These are phyloP conservation scores for Immersiporthe knoxdaviesiana DNA, from an alignment of 2,329 filamentous ascomycete species.

Conservation along the genomic window DNA sequence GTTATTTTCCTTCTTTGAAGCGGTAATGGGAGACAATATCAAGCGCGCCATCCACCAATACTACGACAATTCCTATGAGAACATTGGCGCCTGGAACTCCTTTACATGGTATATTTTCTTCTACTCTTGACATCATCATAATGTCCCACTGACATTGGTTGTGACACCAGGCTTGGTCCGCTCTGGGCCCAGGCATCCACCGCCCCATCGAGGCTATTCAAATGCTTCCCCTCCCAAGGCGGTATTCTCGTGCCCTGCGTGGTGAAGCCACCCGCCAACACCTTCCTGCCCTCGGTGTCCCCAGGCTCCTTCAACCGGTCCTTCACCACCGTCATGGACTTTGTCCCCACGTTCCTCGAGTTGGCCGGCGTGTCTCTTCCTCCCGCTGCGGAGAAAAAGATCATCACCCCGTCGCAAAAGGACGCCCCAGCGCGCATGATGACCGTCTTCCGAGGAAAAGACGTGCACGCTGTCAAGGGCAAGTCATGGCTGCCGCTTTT, in stretches of 20 bases:
- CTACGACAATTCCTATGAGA: slow-evolving; percentile 41
- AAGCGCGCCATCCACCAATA: slow-evolving; percentile 35
- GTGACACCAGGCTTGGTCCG: background rate
- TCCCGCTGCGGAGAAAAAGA: background rate
- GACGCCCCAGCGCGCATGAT: background rate
- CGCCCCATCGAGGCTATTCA: slow-evolving; percentile 34
- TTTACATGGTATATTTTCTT: slow-evolving; percentile 40
- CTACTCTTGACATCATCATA: background rate
- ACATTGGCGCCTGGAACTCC: slow-evolving; percentile 40
- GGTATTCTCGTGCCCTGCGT: slow-evolving; percentile 36
- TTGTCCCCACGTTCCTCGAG: slow-evolving; percentile 30
- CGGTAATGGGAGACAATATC: slow-evolving; percentile 40
- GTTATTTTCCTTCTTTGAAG: slow-evolving; percentile 19
- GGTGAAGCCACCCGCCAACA: slow-evolving; percentile 29
- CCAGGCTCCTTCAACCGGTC: slow-evolving; percentile 30
- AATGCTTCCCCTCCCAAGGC: slow-evolving; percentile 35
- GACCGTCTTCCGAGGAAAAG: background rate
- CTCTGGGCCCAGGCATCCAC: background rate
- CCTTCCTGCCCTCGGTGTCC: slow-evolving; percentile 10
- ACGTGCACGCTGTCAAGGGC: background rate
- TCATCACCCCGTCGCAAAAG: background rate
- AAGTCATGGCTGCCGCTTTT: background rate
- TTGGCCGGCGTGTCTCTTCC: slow-evolving; percentile 28
- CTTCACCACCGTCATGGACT: slow-evolving; percentile 33
- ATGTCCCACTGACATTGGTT: background rate